Base-by-base conservation (phyloP, 2,329 filamentous ascomycete genomes). In the Phialophora verrucosa region DNA sequence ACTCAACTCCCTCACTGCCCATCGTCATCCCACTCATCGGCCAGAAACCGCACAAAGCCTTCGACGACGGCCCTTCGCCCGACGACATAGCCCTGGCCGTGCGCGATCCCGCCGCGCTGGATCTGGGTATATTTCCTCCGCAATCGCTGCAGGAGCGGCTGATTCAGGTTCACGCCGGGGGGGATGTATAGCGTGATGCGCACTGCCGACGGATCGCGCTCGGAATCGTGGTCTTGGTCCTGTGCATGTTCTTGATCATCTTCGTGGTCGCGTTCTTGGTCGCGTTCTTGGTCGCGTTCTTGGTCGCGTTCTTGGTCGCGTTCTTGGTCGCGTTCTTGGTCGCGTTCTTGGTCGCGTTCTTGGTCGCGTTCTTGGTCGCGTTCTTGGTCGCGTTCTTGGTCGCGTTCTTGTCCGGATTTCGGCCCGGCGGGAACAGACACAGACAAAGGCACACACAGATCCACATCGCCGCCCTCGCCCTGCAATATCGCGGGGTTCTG, bases 31-130 rank as follows among this genome's bases (percentile, higher is more conserved):
- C 75, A 79, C 60, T 80, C 79, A 29, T 75, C 76, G 72, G 81
- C 81, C 67, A 83, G 70, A 72, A 81, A 82, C 62, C 77, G 73
- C 62, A 82, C 78, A 77, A 83, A 83, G 6, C 79, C 79, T 74
- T 80, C 78, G 1, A 75, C 75, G 14, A 81, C 74, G 66, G 79
- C 77, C 55, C 70, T 59, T 14, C 69, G 70, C 59, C 81, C 67
- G 8, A 72, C 71, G 10, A 77, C 75, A 58, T 75, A 73, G 1
- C 73, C 75, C 35, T 74, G 72, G 27, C 76, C 76, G 72, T 80
- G 76, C 8, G 76, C 71, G 59, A 73, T 72, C 11, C 69, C 65
- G 8, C 69, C 70, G 2, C 81, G 72, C 66, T 83, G 82, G 65
- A 82, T 74, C 65, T 79, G 76, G 49, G 82, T 81, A 77, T 80